Base-by-base conservation (phyloP, 2,329 filamentous ascomycete species). In the Sordariomycetes sp. region DNA sequence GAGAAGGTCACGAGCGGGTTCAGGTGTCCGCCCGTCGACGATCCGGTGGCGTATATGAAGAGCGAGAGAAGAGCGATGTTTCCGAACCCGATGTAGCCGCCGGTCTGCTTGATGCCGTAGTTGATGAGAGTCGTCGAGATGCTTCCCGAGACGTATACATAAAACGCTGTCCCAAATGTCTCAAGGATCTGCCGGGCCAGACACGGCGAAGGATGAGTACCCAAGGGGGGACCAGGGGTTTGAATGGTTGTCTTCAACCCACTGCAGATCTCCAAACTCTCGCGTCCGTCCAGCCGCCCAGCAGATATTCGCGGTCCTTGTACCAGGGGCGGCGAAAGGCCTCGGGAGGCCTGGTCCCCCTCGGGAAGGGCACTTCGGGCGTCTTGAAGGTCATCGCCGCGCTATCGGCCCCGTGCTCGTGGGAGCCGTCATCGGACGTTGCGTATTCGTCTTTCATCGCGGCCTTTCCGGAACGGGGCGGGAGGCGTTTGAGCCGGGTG, bases 1-100 rank as follows among this genome's bases (percentile, higher is more conserved):
- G 76, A 72, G 53, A 81, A 72, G 0, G 78, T 80, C 60, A 82
- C 79, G 35, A 76, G 67, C 1, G 79, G 79, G 61, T 79, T 82
- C 58, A 82, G 66, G 62, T 82, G 79, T 1, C 75, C 79, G 46
- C 79, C 78, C 3, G 74, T 76, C 0, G 75, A 73, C 0, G 77
- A 74, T 4, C 71, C 74, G 16, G 76, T 74, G 10, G 73, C 73
- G 61, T 75, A 79, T 53, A 81, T 78, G 63, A 80, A 76, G 1
- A 78, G 63, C 1, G 76, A 66, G 18, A 79, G 66, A 53, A 77
- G 62, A 24, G 74, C 61, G 12, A 69, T 64, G 60, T 72, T 78
- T 59, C 69, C 68, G 43, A 77, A 65, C 16, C 71, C 70, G 18
- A 71, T 66, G 55, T 71, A 72, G 7, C 61, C 66, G 1, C 65